Evolutionary conservation across 192 early-diverging fungal genomes (phyloP), one percentile per base, ranked within the genome.

Genomic region (Coemansia sp.): DNA sequence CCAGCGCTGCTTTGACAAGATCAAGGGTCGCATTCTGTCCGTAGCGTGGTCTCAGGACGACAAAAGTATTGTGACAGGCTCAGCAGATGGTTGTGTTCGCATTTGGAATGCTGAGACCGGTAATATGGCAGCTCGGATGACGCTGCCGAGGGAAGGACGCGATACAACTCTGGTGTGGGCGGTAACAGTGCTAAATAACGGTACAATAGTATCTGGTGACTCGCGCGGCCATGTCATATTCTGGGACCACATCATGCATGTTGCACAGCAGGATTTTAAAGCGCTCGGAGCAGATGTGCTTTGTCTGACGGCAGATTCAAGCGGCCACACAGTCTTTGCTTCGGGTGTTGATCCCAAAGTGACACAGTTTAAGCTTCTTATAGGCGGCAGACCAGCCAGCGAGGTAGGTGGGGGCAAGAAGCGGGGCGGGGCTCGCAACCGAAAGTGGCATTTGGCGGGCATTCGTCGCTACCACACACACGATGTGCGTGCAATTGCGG

Each of bases 121-220:
- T 4, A 83, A 77, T 11, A 78, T 85, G 51, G 60, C 85, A 2
- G 67, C 84, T 5, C 85, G 91, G 20, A 88, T 95, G 87, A 94
- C 92, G 39, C 85, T 95, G 24, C 90, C 91, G 46, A 89, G 84
- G 27, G 78, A 85, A 27, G 75, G 80, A 29, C 82, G 82, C 27
- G 88, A 94, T 61, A 84, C 89, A 29, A 97, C 95, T n/a, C 70
- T 96, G 57, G 91, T 98, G 6, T 97, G 95, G 95, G 83, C 91
- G 10, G 82, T 98, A 8, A 79, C 72, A 2, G 84, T 87, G 19
- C 66, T 95, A 51, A 62, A 68, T 68, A 82, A 88, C 69, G 88
- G 89, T 32, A 92, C 91, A 6, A 84, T 97, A 64, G 89, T 98
- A 6, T 87, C 87, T 56, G 96, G 94, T 23, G 95, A 96, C 79